Percentiles rank a stretch among this genome's conserved stretches.
These are phyloP conservation scores for Dactylis glomerata DNA, from an alignment of 176 grass and related monocot genomes.

Conservation along the genomic window DNA sequence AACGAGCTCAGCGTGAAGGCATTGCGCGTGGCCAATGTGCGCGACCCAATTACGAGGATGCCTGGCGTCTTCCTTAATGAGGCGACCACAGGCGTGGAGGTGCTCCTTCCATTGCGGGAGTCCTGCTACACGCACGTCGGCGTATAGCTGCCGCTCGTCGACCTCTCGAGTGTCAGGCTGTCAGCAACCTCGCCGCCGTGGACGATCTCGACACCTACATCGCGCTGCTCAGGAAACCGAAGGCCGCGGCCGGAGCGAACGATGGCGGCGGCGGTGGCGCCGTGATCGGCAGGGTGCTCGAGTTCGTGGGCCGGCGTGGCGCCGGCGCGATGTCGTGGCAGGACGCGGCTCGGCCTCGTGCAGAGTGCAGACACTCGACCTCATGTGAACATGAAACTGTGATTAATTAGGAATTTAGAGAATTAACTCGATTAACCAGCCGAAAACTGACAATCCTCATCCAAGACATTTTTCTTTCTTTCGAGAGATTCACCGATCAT, in stretches of 20 bases:
- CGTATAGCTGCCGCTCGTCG: conserved; percentile 30
- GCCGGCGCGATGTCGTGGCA: conserved; percentile 46
- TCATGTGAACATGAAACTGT: too few relatives aligned
- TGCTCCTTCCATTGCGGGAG: too few relatives aligned
- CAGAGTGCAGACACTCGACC: neutral
- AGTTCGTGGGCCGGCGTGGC: conserved; percentile 24
- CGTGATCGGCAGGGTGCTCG: conserved; percentile 36
- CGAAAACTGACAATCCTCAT: neutral
- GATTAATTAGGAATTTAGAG: too few relatives aligned
- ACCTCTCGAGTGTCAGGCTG: conserved; percentile 6
- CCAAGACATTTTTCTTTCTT: neutral
- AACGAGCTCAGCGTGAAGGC: too few relatives aligned
- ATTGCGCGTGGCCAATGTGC: too few relatives aligned
- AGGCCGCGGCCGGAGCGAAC: neutral
- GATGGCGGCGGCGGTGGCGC: neutral
- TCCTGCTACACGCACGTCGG: conserved; percentile 55
- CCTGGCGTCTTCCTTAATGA: conserved; percentile 75
- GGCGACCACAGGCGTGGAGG: too few relatives aligned
- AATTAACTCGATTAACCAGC: conserved; percentile 17
- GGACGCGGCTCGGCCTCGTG: conserved; percentile 61
- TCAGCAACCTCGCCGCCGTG: conserved; percentile 43
- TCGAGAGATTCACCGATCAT: neutral
- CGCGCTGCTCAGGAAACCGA: neutral
- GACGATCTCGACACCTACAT: too few relatives aligned
- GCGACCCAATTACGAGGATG: conserved; percentile 68